These are phyloP conservation scores for Scalesia atractyloides DNA, from an alignment of 129 eudicot genomes.

Conservation along the genomic window DNA sequence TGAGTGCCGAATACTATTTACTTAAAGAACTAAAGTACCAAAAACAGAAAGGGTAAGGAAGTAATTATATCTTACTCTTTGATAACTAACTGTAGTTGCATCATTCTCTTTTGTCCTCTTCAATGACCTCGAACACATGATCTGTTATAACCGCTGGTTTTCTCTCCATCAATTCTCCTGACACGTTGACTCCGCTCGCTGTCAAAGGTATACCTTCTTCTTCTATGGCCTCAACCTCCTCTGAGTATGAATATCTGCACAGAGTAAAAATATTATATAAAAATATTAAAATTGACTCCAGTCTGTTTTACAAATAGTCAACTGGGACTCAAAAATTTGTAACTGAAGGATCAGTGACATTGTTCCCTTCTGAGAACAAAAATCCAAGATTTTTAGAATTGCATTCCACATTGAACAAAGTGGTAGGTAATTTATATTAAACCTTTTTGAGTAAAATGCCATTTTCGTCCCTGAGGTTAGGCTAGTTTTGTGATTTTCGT, in stretches of 20 bases:
- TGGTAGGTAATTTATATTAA: not conserved
- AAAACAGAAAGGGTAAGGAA: not conserved
- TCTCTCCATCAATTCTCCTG: slow-evolving; percentile 73
- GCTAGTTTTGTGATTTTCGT: no score
- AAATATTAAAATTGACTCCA: not conserved
- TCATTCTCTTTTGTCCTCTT: slow-evolving; percentile 87
- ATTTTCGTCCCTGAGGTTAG: no score
- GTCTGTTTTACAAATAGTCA: no score
- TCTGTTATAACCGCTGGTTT: slow-evolving; percentile 59
- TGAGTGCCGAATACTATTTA: slow-evolving; percentile 1
- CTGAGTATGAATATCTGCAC: slow-evolving; percentile 81
- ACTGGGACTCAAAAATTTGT: no score
- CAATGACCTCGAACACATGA: slow-evolving; percentile 80
- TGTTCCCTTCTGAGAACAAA: not conserved
- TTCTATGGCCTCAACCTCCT: slow-evolving; percentile 67
- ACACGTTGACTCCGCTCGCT: slow-evolving; percentile 51
- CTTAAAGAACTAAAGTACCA: not conserved
- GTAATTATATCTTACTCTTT: not conserved
- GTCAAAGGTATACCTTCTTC: slow-evolving; percentile 83
- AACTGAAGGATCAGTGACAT: not conserved
- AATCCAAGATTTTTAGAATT: not conserved
- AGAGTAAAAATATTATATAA: not conserved
- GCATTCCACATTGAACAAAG: not conserved
- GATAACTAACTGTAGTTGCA: not conserved
- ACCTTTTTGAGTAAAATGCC: no score